Base-by-base conservation (phyloP, 192 early-diverging fungal species). In the Coemansia javaensis region DNA sequence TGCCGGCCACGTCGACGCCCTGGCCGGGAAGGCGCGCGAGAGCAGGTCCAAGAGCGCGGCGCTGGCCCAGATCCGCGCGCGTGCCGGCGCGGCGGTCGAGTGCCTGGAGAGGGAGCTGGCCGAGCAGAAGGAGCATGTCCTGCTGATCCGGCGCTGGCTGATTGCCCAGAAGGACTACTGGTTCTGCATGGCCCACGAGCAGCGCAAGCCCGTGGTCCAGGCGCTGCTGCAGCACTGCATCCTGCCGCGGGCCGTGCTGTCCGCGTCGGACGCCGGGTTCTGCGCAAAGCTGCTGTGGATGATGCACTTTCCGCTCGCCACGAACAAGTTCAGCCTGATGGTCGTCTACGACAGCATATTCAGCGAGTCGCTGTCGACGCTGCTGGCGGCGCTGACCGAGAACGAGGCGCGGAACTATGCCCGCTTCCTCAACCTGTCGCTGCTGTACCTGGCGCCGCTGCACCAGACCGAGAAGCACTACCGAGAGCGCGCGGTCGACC, bases 161-260 rank as follows among this genome's bases (percentile, higher is more conserved):
- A 72, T 61, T 28, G 56, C 53, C 23, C 69, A 72, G 17, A 72
- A 72, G 53, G 69, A 72, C 57, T 72, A 65, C 38, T 72, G 69
- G 69, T 72, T 72, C 49, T 64, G 61, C 38, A 65, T 72, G 69
- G 61, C 61, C 15, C 51, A 42, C 14, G 63, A 58, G 47, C 63
- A 66, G 49, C 57, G 62, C 34, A 53, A 55, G 59, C 22, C 25
- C 34, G 38, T 53, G 10, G 42, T 55, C 4, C 55, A 66, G 30
- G 63, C 70, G 3, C 54, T 74, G 36, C 40, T 74, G 20, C 59
- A 74, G 53, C 58, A 62, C 47, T 74, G 70, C 40, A 42, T 74
- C 30, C 30, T 66, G 18, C 70, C 70, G 10, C 40, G 70, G 4
- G 59, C 59, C 21, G 54, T 74, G 42, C 46, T 66, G 10, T 74